phyloP scores from a whole-genome alignment of 202 grass and related monocot species.

The Elaeis oleifera region DNA sequence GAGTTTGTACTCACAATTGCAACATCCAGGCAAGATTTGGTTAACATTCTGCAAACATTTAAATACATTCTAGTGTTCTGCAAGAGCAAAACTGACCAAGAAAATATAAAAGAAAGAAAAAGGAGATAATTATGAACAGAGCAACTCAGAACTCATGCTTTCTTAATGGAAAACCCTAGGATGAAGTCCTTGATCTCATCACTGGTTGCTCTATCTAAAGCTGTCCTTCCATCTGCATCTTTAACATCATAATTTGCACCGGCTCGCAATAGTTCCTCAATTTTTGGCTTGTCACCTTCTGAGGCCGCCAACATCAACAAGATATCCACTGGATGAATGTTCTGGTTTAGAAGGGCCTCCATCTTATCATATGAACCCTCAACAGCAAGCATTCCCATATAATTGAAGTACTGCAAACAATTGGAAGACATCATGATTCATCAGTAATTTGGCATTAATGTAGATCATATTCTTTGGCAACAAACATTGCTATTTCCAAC shows the following conservation, averaged over 20 bases:
- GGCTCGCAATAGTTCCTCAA: conserved; percentile 7
- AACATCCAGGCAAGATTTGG: no score
- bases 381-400: conserved; percentile 9
- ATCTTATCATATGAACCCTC: conserved; percentile 6
- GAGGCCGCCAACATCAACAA: conserved; percentile 1
- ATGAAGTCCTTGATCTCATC: conserved; percentile 17
- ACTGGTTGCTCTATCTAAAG: conserved; percentile 10
- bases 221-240: conserved; percentile 10
- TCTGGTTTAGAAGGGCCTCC: background rate
- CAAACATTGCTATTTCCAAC: no score
- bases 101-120: no score
- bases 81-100: no score
- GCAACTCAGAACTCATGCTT: background rate
- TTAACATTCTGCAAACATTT: no score
- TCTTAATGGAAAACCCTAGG: conserved; percentile 1
- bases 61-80: no score
- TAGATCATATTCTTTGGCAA: no score
- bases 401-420: conserved; percentile 12
- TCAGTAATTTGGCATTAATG: no score
- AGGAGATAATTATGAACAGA: no score
- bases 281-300: conserved; percentile 4
- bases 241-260: conserved; percentile 10
- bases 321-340: conserved; percentile 7
- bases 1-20: no score
- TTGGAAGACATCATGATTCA: no score